These are phyloP conservation scores for Aaosphaeria pasadenensis DNA, from an alignment of 2,329 filamentous ascomycete genomes.

Conservation along the genomic window DNA sequence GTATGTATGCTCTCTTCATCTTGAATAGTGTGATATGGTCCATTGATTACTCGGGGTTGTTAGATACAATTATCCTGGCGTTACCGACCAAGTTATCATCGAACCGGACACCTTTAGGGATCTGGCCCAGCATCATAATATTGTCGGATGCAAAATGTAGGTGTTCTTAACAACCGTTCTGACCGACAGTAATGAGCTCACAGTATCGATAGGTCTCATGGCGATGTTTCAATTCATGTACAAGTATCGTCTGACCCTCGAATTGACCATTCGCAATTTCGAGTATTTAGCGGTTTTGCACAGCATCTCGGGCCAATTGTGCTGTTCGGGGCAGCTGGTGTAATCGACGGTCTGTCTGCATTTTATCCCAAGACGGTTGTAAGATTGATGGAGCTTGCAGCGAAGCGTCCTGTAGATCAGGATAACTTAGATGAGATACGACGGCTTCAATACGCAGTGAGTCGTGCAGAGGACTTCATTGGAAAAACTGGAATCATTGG, in stretches of 20 bases:
- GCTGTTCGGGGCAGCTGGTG: slow-evolving; percentile 60
- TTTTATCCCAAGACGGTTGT: slow-evolving; percentile 64
- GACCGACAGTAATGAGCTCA: too few relatives aligned
- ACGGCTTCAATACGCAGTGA: slow-evolving; percentile 59
- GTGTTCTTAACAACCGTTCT: too few relatives aligned
- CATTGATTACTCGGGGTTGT: not conserved
- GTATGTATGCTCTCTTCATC: slow-evolving; percentile 33
- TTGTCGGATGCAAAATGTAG: slow-evolving; percentile 64
- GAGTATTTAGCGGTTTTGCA: slow-evolving; percentile 62
- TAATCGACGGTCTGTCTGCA: slow-evolving; percentile 64
- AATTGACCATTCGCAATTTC: slow-evolving; percentile 59
- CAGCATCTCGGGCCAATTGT: slow-evolving; percentile 64
- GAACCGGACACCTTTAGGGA: slow-evolving; percentile 56
- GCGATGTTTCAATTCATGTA: slow-evolving; percentile 62
- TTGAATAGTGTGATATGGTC: not conserved
- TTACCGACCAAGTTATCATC: slow-evolving; percentile 63
- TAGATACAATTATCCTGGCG: slow-evolving; percentile 64
- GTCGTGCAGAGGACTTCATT: slow-evolving; percentile 60
- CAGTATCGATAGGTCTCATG: slow-evolving; percentile 48
- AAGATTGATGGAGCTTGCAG: slow-evolving; percentile 52
- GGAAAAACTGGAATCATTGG: slow-evolving; percentile 60
- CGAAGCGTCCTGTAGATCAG: slow-evolving; percentile 33
- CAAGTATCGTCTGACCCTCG: slow-evolving; percentile 59
- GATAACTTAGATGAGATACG: slow-evolving; percentile 49
- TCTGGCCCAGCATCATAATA: slow-evolving; percentile 62